phyloP scores from a whole-genome alignment of 176 grass and related monocot genomes.

The Bolboschoenus planiculmis region DNA sequence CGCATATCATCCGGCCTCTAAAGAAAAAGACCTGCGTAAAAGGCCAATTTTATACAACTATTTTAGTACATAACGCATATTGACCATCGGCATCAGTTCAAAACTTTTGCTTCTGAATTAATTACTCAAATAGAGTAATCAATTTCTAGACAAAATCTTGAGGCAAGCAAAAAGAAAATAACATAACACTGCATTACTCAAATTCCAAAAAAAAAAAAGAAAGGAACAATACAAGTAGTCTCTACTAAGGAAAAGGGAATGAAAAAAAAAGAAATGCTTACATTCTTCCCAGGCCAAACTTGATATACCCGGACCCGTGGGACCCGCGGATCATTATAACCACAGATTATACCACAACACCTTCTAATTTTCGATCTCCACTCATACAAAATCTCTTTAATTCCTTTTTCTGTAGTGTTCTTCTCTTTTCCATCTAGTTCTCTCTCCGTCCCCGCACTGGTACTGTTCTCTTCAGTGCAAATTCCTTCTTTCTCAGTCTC shows the following conservation, averaged over 20 bases:
- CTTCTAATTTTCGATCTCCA: not conserved
- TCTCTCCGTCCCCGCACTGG: not conserved
- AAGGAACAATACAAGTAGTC: not conserved
- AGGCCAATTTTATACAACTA: not conserved
- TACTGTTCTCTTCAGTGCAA: not conserved
- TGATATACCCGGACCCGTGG: constrained; percentile 31
- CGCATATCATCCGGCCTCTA: constrained; percentile 49
- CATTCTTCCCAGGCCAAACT: constrained; percentile 56
- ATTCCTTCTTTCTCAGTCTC: not conserved
- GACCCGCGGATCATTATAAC: not conserved
- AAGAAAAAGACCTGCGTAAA: constrained; percentile 64
- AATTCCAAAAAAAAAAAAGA: not conserved
- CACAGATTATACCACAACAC: not conserved
- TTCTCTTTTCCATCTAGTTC: not conserved
- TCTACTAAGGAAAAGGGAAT: not conserved
- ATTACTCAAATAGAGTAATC: not conserved
- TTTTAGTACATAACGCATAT: too few species aligned
- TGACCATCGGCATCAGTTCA: not conserved
- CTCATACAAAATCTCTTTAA: not conserved
- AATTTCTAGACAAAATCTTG: not conserved
- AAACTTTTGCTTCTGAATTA: not conserved
- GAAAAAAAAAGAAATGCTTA: not conserved
- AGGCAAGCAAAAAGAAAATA: not conserved
- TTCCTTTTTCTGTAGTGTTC: not conserved
- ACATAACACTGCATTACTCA: not conserved